A percentile compares a stretch with the other conserved stretches of the same genome.
Conservation (phyloP, 371 early-diverging fungal species). For the Chytridium lagenaria region DNA sequence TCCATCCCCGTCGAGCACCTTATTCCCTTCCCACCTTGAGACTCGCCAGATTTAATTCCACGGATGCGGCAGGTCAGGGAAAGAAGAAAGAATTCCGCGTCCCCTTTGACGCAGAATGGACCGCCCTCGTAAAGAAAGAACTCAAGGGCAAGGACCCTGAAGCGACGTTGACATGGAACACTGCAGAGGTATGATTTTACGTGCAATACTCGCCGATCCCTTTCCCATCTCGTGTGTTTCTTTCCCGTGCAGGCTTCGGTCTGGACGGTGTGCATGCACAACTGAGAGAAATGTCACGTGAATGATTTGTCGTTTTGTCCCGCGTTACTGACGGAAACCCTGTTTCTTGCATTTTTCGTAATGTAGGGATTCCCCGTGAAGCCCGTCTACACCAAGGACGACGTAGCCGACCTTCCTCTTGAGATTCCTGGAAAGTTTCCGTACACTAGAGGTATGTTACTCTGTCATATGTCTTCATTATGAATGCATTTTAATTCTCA, state of each 20-base stretch:
- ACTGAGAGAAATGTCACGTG: no score
- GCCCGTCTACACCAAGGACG: constrained; percentile 79
- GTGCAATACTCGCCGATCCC: no score
- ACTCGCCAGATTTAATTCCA: background rate
- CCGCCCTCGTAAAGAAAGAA: constrained; percentile 74
- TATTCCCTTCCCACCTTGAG: background rate
- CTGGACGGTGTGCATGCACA: no score
- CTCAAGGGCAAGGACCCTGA: constrained; percentile 83
- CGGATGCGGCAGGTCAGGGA: background rate
- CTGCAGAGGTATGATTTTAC: constrained; percentile 67
- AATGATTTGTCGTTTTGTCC: no score
- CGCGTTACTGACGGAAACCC: no score
- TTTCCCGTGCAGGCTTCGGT: no score
- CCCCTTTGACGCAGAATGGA: constrained; percentile 62
- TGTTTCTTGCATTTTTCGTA: no score
- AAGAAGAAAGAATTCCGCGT: background rate
- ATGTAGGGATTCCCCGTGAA: constrained; percentile 78
- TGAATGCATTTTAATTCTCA: background rate
- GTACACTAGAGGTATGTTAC: constrained; percentile 69
- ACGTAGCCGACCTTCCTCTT: constrained; percentile 57
- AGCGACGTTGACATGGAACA: constrained; percentile 73
- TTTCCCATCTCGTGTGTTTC: no score
- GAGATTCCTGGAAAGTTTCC: constrained; percentile 85
- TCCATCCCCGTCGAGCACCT: no score
- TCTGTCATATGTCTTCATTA: background rate